Base-by-base conservation (phyloP, 106 monocot species). In the Acorus calamus region DNA sequence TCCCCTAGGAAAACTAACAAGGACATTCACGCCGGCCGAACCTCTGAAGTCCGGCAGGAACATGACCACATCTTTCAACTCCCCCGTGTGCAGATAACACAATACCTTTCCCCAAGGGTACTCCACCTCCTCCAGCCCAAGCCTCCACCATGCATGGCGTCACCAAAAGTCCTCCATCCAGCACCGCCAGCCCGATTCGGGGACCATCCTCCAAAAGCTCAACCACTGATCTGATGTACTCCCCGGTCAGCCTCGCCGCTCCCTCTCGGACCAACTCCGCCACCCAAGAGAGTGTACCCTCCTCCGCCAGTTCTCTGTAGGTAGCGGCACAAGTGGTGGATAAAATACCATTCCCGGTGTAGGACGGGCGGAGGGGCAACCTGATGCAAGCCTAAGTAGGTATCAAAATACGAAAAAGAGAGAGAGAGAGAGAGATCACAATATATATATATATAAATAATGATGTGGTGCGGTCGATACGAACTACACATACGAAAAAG, bases 121-220 rank as follows among this genome's bases (percentile, higher is more conserved):
- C 59, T 66, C 80, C 3, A 84, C 68, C 56, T 74, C 80, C 2
- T 48, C 69, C n/a, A 80, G 71, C 42, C 80, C 84, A 43, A 84
- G 58, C 61, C 55, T 66, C 84, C 80, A 80, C 84, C n/a, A n/a
- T n/a, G n/a, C 84, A 84, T 5, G 84, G 80, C 45, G 80, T 70
- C 49, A 84, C 61, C 13, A 80, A 64, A 62, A 84, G 66, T 14
- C 80, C 77, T 0, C 77, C 84, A 2, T n/a, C n/a, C n/a, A n/a
- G n/a, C n/a, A n/a, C n/a, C n/a, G n/a, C n/a, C n/a, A n/a, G n/a
- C n/a, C n/a, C n/a, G n/a, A n/a, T n/a, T n/a, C n/a, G n/a, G n/a
- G n/a, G n/a, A n/a, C n/a, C n/a, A n/a, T n/a, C n/a, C n/a, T n/a
- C n/a, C n/a, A n/a, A n/a, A n/a, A n/a, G n/a, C n/a, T 84, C 84